These are phyloP conservation scores for Prunus campanulata DNA, from an alignment of 306 rosid species.

Conservation along the genomic window DNA sequence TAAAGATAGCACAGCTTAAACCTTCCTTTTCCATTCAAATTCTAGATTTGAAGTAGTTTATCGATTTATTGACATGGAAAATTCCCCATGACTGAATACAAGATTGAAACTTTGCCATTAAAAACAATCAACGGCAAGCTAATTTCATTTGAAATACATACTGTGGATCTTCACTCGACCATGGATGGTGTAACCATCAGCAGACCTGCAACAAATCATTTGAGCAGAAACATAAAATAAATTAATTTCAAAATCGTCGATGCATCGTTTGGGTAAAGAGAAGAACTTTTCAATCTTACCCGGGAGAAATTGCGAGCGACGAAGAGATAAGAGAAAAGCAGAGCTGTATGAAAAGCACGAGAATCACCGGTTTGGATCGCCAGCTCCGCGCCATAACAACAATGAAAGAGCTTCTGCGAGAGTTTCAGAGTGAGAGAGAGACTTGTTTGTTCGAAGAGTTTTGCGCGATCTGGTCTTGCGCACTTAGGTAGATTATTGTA, in stretches of 20 bases:
- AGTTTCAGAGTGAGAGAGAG: background rate
- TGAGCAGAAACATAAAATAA: conserved; percentile 7
- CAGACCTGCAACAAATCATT: conserved; percentile 38
- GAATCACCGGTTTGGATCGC: conserved; percentile 41
- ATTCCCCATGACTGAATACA: background rate
- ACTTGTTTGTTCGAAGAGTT: conserved; percentile 22
- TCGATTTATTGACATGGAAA: background rate
- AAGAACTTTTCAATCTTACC: conserved; percentile 41
- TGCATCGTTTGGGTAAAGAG: background rate
- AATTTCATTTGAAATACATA: conserved; percentile 35
- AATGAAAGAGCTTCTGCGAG: background rate
- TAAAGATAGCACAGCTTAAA: background rate
- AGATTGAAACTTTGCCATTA: background rate
- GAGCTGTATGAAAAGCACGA: conserved; percentile 40
- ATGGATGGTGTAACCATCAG: conserved; percentile 74
- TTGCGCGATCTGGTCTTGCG: conserved; percentile 9
- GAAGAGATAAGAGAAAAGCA: conserved; percentile 48
- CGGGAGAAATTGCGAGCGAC: conserved; percentile 57
- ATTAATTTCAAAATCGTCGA: background rate
- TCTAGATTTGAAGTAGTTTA: background rate
- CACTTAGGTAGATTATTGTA: background rate
- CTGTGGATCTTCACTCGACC: conserved; percentile 90
- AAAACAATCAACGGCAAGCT: background rate
- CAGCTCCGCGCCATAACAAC: conserved; percentile 25
- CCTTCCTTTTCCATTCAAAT: background rate